phyloP scores from a whole-genome alignment of 306 rosid species.

The Biancaea sappan region DNA sequence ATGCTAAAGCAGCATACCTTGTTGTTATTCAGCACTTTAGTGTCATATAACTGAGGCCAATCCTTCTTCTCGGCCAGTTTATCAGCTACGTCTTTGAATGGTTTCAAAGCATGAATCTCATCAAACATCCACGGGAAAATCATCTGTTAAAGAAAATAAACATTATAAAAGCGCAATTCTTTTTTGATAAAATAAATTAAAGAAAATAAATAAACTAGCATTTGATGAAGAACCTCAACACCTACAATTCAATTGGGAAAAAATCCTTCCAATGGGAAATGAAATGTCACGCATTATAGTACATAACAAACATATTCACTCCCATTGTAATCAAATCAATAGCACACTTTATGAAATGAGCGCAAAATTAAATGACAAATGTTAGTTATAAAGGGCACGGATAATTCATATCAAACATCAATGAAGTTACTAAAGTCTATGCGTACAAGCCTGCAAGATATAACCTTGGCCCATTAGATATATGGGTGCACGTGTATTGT shows the following conservation, averaged over 20 bases:
- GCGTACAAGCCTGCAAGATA: neutral
- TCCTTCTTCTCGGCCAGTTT: slow-evolving; percentile 78
- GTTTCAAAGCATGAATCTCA: slow-evolving; percentile 80
- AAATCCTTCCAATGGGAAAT: neutral
- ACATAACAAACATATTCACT: slow-evolving; percentile 17
- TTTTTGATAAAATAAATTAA: slow-evolving; percentile 23
- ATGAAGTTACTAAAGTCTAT: neutral
- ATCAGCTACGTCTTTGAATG: slow-evolving; percentile 76
- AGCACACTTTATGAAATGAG: neutral
- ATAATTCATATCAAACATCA: slow-evolving; percentile 9
- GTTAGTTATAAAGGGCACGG: neutral
- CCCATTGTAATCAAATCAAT: neutral
- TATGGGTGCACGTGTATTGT: no score
- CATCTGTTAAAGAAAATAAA: slow-evolving; percentile 59
- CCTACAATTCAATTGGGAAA: neutral
- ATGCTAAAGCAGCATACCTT: slow-evolving; percentile 51
- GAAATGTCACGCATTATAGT: neutral
- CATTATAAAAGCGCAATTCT: slow-evolving; percentile 2
- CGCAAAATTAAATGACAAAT: neutral
- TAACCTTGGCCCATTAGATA: neutral
- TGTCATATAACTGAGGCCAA: slow-evolving; percentile 77
- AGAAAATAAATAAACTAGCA: slow-evolving; percentile 20
- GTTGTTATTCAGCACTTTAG: slow-evolving; percentile 66
- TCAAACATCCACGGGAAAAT: slow-evolving; percentile 98
- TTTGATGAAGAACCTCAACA: slow-evolving; percentile 5